Conservation (phyloP, 768 basidiomycete genomes). For the Fistulinella prunicolor region DNA sequence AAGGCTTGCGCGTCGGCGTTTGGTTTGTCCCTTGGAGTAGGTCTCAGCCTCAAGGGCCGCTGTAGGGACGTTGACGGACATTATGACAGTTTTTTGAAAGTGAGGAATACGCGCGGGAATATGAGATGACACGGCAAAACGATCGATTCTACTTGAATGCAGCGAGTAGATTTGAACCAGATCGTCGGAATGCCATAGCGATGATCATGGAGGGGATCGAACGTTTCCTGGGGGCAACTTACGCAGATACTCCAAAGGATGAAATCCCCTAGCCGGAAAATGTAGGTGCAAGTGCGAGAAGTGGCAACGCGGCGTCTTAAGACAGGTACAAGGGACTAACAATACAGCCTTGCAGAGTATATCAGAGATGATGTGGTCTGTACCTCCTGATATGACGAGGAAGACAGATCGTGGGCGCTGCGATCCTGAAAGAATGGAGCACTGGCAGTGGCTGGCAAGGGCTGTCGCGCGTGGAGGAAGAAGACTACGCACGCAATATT, state of each 20-base stretch:
- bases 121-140: conserved; percentile 47
- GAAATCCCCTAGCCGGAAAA: conserved; percentile 48
- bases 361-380: conserved; percentile 38
- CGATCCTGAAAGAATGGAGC: conserved; percentile 37
- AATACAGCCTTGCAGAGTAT: conserved; percentile 41
- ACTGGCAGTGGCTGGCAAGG: conserved; percentile 7
- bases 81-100: conserved; percentile 35
- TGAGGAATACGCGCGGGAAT: conserved; percentile 40
- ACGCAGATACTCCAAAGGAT: conserved; percentile 46
- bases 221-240: too few relatives aligned
- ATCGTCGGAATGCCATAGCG: conserved; percentile 40
- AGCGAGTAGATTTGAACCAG: conserved; percentile 47
- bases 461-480: not conserved
- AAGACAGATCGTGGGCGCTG: conserved; percentile 4
- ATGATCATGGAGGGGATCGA: conserved; percentile 45
- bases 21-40: too few relatives aligned
- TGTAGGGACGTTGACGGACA: conserved; percentile 13
- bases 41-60: not conserved
- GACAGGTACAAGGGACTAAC: too few relatives aligned
- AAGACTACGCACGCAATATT: conserved; percentile 35
- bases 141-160: conserved; percentile 47
- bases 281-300: conserved; percentile 47
- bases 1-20: too few relatives aligned
- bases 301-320: conserved; percentile 31
- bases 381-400: conserved; percentile 36